Conservation (phyloP, 352 stramenopile species). For the Pythium aphanidermatum region DNA sequence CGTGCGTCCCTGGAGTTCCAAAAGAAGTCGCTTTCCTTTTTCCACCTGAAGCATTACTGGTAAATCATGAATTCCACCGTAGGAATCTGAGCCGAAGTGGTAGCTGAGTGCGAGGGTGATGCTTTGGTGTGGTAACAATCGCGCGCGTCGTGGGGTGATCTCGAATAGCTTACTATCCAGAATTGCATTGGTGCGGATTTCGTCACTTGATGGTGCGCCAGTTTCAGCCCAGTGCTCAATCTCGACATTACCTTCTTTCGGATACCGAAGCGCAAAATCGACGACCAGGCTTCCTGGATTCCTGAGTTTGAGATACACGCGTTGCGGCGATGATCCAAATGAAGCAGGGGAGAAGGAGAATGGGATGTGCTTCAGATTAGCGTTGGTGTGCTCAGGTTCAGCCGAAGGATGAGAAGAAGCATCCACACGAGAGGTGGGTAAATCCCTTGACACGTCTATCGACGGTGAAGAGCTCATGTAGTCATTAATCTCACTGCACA, state of each 20-base stretch:
- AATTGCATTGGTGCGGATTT: slow-evolving; percentile 69
- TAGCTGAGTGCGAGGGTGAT: slow-evolving; percentile 65
- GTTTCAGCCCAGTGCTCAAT: slow-evolving; percentile 92
- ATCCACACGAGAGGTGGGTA: too few relatives aligned
- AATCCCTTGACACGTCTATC: slow-evolving; percentile 12
- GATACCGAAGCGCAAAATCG: slow-evolving; percentile 80
- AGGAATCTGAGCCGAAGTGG: slow-evolving; percentile 58
- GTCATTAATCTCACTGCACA: slow-evolving; percentile 65
- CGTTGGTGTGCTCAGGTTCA: slow-evolving; percentile 4
- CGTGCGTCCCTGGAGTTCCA: slow-evolving; percentile 82
- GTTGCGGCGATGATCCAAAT: slow-evolving; percentile 40
- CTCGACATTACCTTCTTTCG: slow-evolving; percentile 90
- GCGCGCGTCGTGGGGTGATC: slow-evolving; percentile 48
- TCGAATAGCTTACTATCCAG: slow-evolving; percentile 75
- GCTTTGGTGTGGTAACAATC: slow-evolving; percentile 50
- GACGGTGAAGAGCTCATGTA: slow-evolving; percentile 55
- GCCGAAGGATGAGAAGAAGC: background rate
- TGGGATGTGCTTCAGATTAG: slow-evolving; percentile 38
- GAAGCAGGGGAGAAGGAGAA: slow-evolving; percentile 78
- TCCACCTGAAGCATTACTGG: slow-evolving; percentile 83
- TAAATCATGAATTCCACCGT: slow-evolving; percentile 81
- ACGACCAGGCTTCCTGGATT: slow-evolving; percentile 86
- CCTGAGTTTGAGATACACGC: slow-evolving; percentile 70
- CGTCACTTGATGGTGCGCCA: slow-evolving; percentile 72
- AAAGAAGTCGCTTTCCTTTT: slow-evolving; percentile 86